Conservation (phyloP, 108 stramenopile genomes). For the Nitzschia sp. region DNA sequence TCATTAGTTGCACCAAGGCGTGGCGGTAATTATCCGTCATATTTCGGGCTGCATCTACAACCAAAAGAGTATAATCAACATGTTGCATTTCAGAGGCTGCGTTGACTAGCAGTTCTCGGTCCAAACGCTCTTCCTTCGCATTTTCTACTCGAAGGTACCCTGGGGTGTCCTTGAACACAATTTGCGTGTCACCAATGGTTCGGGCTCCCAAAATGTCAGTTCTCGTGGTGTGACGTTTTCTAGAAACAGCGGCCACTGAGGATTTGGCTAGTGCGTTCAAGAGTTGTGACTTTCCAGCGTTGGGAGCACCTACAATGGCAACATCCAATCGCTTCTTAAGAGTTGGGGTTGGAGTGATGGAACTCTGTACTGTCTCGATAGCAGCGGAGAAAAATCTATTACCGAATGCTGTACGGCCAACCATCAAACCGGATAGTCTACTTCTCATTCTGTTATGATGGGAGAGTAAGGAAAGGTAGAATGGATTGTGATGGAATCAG, state of each 20-base stretch:
- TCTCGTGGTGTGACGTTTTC: slow-evolving; percentile 91
- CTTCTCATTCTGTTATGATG: too few relatives aligned
- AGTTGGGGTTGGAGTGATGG: not conserved
- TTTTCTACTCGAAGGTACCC: slow-evolving; percentile 74
- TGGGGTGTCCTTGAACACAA: slow-evolving; percentile 90
- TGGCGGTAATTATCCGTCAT: slow-evolving; percentile 61
- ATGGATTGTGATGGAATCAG: too few relatives aligned
- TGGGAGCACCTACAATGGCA: slow-evolving; percentile 85
- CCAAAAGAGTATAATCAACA: slow-evolving; percentile 78
- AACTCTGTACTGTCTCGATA: too few relatives aligned
- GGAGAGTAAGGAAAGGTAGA: too few relatives aligned
- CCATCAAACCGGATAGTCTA: too few relatives aligned
- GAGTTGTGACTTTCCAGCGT: slow-evolving; percentile 87
- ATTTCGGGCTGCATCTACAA: slow-evolving; percentile 81
- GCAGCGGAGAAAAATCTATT: too few relatives aligned
- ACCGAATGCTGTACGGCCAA: too few relatives aligned
- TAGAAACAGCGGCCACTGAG: slow-evolving; percentile 84
- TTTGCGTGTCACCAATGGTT: slow-evolving; percentile 69
- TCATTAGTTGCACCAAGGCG: slow-evolving; percentile 66
- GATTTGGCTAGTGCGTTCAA: slow-evolving; percentile 73
- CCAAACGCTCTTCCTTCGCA: slow-evolving; percentile 63
- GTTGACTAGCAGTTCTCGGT: slow-evolving; percentile 55
- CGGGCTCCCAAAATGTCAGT: slow-evolving; percentile 80
- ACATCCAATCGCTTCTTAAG: slow-evolving; percentile 70
- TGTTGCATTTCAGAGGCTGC: slow-evolving; percentile 63